Percentiles rank a stretch among this genome's conserved stretches.
These are phyloP conservation scores for Metarhizium guizhouense DNA, from an alignment of 2,329 filamentous ascomycete species.

Conservation along the genomic window DNA sequence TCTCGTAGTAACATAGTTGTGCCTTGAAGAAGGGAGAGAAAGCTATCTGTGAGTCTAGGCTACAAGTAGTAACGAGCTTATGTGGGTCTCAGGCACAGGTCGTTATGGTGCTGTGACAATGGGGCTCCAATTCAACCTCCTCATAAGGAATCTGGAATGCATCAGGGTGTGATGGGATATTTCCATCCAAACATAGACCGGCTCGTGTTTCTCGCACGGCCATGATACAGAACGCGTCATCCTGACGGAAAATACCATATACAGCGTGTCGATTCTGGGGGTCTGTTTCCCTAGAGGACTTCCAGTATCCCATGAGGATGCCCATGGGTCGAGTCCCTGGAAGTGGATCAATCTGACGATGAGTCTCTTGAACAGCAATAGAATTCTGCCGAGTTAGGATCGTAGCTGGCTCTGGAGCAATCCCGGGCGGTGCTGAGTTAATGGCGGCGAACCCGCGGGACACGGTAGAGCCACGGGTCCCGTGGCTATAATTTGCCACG, in stretches of 20 bases:
- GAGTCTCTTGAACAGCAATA: constrained; percentile 10
- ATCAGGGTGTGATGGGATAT: constrained; percentile 51
- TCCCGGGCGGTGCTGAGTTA: constrained; percentile 16
- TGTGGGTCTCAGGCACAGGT: too few relatives aligned
- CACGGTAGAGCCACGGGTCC: too few relatives aligned
- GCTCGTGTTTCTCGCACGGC: constrained; percentile 51
- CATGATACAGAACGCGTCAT: constrained; percentile 58
- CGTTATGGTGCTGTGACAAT: too few relatives aligned
- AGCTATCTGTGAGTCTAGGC: too few relatives aligned
- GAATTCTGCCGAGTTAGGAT: constrained; percentile 13
- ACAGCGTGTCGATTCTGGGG: constrained; percentile 50
- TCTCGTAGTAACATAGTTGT: too few relatives aligned
- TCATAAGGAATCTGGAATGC: constrained; percentile 56
- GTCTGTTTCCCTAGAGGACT: constrained; percentile 38
- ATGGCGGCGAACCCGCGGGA: constrained; percentile 24
- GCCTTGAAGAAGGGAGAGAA: too few relatives aligned
- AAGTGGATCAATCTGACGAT: constrained; percentile 30
- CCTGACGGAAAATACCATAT: constrained; percentile 51
- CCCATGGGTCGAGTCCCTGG: constrained; percentile 46
- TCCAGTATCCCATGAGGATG: constrained; percentile 52
- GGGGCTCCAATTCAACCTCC: constrained; percentile 49
- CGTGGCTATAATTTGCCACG: too few relatives aligned
- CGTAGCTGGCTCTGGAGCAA: neutral
- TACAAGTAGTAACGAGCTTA: too few relatives aligned
- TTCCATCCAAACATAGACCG: constrained; percentile 47